Evolutionary conservation across 2,329 filamentous ascomycete genomes (phyloP), one percentile per base, ranked within the genome.

Genomic region (Stagonosporopsis cucurbitacearum): DNA sequence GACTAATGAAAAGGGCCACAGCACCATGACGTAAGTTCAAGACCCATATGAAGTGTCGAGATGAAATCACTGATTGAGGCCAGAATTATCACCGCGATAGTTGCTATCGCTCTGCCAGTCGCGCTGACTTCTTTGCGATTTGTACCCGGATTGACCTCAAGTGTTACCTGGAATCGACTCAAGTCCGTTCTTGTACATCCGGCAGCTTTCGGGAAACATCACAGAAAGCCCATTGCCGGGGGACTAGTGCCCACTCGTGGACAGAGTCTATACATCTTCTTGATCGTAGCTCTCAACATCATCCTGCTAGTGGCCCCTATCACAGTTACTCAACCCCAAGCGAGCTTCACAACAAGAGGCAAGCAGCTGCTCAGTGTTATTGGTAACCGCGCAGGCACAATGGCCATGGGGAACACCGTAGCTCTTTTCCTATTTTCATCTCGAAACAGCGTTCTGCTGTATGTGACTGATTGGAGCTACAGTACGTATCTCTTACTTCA

Each of bases 401-500:
- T 44, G 41, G 41, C 41, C 6, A 44, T 44, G 26, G 26, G 41
- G 2, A 44, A 44, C 9, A 22, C 20, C 20, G 42, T 35, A n/a
- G 42, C 28, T 9, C 8, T 45, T 5, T 12, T 45, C 19, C 19
- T 45, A 1, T 45, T 45, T 15, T 45, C 42, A 2, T 45, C 68
- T 5, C 70, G 74, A 13, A 77, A 76, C 56, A 76, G 72, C 44
- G 12, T 75, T 23, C 58, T 77, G 1, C 59, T 76, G 0, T 72
- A 66, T 58, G 15, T 76, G 7, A 76, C 74, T 0, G 64, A 74
- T 50, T 77, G 74, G 74, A 67, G 63, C n/a, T 65, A 72, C 39
- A 63, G 70, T 12, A 75, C 73, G 0, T 77, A 70, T 56, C 35
- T 77, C 3, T 41, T 75, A 4, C 59, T 76, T 1, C 74, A 77